Evolutionary conservation across 1,284 basidiomycete genomes (phyloP), one percentile per base, ranked within the genome.

Genomic region (Inonotus hispidus): DNA sequence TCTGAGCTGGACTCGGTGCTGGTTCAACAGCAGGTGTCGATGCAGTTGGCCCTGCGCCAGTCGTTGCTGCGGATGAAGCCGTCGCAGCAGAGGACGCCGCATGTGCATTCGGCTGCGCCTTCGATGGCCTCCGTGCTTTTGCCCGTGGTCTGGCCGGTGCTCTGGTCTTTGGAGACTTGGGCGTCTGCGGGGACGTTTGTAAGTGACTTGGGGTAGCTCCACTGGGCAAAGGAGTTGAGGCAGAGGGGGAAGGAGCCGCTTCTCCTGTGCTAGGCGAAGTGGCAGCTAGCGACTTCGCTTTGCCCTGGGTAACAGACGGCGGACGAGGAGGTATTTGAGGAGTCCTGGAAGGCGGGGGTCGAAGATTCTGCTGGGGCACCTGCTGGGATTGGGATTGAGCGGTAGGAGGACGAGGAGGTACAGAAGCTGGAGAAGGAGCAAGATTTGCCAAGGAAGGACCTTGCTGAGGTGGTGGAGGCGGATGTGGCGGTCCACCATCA

Each of bases 111-210:
- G 74, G 71, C 38, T 77, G 74, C 58, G 66, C 68, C 53, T 70
- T 68, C 37, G 80, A 77, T 53, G 66, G 56, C 66, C 71, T 76
- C 27, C 80, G 73, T n/a, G 38, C 38, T n/a, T 43, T 43, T 27
- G 68, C 62, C n/a, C 53, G 50, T 16, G 69, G 64, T 65, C 82
- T 84, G n/a, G 79, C 58, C 63, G 78, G 77, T 7, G 74, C 63
- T 56, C 77, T 72, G 10, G 71, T 57, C 62, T 69, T 74, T 2
- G 74, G 73, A 6, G 75, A 74, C 64, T 75, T 74, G 5, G 74
- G 73, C 7, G 74, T 74, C 63, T 72, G 71, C 46, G 74, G 63
- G 1, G 63, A 64, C 14, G 59, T 53, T 23, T 47, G 59, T 32
- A 55, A 14, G 16, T 74, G 66, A 61, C 19, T 69, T 59, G 75